A percentile compares a stretch with the other conserved stretches of the same genome.
These are phyloP conservation scores for Penicillium pulvis DNA, from an alignment of 495 filamentous ascomycete species.

Conservation along the genomic window DNA sequence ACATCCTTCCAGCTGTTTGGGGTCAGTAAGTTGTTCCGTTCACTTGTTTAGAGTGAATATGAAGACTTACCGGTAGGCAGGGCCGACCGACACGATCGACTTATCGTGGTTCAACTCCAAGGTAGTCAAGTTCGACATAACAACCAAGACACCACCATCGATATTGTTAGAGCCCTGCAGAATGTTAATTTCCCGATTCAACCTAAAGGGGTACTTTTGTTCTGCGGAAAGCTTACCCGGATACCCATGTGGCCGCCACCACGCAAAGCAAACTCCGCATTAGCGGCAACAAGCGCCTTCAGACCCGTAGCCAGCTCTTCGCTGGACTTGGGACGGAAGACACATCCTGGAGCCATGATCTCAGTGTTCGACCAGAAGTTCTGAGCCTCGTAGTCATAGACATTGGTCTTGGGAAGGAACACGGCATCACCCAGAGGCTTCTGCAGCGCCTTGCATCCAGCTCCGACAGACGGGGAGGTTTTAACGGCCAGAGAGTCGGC, in stretches of 20 bases:
- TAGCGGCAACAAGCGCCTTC: conserved; percentile 26
- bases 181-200: not conserved
- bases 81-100: conserved; percentile 33
- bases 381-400: conserved; percentile 36
- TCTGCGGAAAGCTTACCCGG: conserved; percentile 32
- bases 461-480: not conserved
- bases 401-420: conserved; percentile 22
- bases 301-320: conserved; percentile 28
- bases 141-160: conserved; percentile 58
- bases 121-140: conserved; percentile 50
- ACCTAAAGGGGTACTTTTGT: not conserved
- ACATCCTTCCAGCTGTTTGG: conserved; percentile 54
- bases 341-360: conserved; percentile 35
- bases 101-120: conserved; percentile 30
- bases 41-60: not conserved
- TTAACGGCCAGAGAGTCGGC: not conserved
- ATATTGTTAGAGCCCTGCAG: conserved; percentile 45
- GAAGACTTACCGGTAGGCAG: conserved; percentile 26
- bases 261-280: conserved; percentile 42
- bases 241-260: conserved; percentile 45
- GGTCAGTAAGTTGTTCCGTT: conserved; percentile 17
- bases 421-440: conserved; percentile 21
- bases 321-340: conserved; percentile 36
- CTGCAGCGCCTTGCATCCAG: conserved; percentile 27
- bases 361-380: conserved; percentile 45